Evolutionary conservation across 2,329 filamentous ascomycete species (phyloP).

Genomic region (Hypoxylon sp.): DNA sequence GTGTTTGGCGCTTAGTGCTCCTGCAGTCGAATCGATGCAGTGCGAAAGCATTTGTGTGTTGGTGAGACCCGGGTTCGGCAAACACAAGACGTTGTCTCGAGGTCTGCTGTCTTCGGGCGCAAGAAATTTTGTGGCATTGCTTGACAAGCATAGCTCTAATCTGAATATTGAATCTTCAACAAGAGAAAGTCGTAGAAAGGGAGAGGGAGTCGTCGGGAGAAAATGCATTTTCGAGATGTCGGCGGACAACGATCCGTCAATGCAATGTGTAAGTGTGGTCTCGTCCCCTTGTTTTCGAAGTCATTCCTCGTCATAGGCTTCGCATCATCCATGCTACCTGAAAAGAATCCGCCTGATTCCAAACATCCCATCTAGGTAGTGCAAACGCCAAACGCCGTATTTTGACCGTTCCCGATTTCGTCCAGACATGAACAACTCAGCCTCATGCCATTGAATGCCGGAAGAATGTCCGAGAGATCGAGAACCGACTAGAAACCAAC

Average conservation of each 20-base stretch:
- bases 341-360: conserved; percentile 29
- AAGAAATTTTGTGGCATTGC: conserved; percentile 16
- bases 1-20: conserved; percentile 41
- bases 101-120: conserved; percentile 10
- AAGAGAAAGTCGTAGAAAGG: conserved; percentile 11
- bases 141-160: conserved; percentile 14
- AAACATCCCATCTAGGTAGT: conserved; percentile 29
- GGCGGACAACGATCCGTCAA: conserved; percentile 10
- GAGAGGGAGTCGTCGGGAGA: conserved; percentile 12
- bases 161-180: conserved; percentile 18
- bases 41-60: conserved; percentile 42
- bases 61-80: conserved; percentile 25
- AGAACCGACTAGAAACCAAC: conserved; percentile 43
- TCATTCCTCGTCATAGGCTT: conserved; percentile 36
- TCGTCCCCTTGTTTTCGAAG: conserved; percentile 10
- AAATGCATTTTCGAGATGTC: conserved; percentile 20
- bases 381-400: conserved; percentile 47
- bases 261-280: not conserved
- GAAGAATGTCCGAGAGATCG: conserved; percentile 46
- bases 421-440: conserved; percentile 45
- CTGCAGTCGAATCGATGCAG: conserved; percentile 52
- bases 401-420: conserved; percentile 43
- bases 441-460: conserved; percentile 49
- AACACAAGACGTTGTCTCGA: conserved; percentile 12
- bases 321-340: conserved; percentile 33